These are phyloP conservation scores for Middelhovenomyces tepae DNA, from an alignment of 805 yeast species.

Conservation along the genomic window DNA sequence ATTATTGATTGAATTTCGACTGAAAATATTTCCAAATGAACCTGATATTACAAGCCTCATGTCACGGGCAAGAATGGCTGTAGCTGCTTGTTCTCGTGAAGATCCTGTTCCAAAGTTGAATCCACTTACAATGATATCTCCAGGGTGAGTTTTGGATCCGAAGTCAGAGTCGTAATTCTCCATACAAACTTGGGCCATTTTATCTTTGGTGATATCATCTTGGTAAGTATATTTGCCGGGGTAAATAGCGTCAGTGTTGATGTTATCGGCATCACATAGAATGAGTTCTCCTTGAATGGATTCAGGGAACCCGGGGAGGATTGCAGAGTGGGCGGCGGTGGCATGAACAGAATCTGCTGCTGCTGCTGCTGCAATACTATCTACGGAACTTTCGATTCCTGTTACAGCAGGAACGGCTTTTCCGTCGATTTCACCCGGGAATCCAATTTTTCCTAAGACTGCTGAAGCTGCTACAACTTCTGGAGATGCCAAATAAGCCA, in stretches of 20 bases:
- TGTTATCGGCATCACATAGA: conserved; percentile 84
- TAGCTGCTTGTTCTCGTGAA: conserved; percentile 98
- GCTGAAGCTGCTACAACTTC: conserved; percentile 99
- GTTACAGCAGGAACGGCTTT: conserved; percentile 38
- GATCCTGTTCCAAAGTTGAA: conserved; percentile 98
- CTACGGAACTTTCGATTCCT: conserved; percentile 37
- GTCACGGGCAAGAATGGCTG: conserved; percentile 92
- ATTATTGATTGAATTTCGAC: conserved; percentile 92
- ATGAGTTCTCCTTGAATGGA: conserved; percentile 85
- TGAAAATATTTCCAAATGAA: conserved; percentile 93
- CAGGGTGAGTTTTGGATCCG: conserved; percentile 66
- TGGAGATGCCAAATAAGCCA: conserved; percentile 94
- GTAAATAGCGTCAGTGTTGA: conserved; percentile 97
- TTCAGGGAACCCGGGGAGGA: conserved; percentile 86
- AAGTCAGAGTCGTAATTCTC: conserved; percentile 95
- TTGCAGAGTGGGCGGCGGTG: conserved; percentile 48
- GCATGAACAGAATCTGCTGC: conserved; percentile 24
- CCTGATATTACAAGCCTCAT: conserved; percentile 92
- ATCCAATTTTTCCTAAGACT: conserved; percentile 85
- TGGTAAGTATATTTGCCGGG: conserved; percentile 99
- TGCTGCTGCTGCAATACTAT: conserved; percentile 25
- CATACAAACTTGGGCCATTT: conserved; percentile 99
- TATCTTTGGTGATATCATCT: conserved; percentile 89
- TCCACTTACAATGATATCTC: conserved; percentile 87
- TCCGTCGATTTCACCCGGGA: conserved; percentile 79